Conservation (phyloP, 352 stramenopile species). For the Synura sp. region DNA sequence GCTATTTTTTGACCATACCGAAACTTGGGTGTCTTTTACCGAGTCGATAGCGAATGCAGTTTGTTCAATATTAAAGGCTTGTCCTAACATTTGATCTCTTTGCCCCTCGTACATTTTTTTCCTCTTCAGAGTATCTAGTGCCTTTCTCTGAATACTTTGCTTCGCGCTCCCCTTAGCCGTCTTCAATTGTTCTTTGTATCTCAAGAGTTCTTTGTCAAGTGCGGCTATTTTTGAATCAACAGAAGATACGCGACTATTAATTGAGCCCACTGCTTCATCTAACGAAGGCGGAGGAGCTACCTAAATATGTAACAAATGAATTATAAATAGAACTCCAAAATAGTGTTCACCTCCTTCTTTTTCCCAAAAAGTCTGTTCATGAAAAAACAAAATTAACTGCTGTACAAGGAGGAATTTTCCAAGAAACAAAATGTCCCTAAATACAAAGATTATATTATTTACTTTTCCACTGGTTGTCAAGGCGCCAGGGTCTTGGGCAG, state of each 20-base stretch:
- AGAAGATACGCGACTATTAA: background rate
- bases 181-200: slow-evolving; percentile 49
- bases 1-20: no score
- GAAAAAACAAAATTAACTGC: no score
- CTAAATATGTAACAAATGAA: no score
- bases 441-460: no score
- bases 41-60: slow-evolving; percentile 53
- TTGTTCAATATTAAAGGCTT: slow-evolving; percentile 54
- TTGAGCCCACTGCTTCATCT: background rate
- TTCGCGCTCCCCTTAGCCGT: slow-evolving; percentile 50
- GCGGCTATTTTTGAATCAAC: slow-evolving; percentile 49
- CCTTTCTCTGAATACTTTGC: slow-evolving; percentile 50
- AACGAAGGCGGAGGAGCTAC: slow-evolving; percentile 9
- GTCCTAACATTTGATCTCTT: slow-evolving; percentile 51
- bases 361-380: no score
- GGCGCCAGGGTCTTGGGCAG: no score
- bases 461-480: no score
- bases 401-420: no score
- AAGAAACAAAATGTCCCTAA: no score
- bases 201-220: slow-evolving; percentile 49
- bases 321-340: no score
- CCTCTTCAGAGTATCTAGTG: slow-evolving; percentile 50
- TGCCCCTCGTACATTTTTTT: slow-evolving; percentile 55
- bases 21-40: slow-evolving; percentile 47
- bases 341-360: no score